Percentiles rank a stretch among this genome's conserved stretches.
These are phyloP conservation scores for Bremia lactucae DNA, from an alignment of 352 stramenopile genomes.

Conservation along the genomic window DNA sequence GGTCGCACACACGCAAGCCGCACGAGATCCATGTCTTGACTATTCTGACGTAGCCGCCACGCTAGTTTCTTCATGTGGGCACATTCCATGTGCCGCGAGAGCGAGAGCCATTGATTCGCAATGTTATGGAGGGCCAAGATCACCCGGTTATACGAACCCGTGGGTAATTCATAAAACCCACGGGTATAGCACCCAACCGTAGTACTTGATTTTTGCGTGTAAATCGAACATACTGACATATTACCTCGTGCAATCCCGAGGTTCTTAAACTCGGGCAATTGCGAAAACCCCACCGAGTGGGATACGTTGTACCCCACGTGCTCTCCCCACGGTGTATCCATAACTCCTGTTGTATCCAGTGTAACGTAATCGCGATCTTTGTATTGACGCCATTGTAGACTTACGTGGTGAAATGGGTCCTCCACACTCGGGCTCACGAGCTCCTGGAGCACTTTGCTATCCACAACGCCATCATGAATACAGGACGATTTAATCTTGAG, in stretches of 20 bases:
- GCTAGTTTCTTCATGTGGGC: constrained; percentile 30
- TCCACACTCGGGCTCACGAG: constrained; percentile 15
- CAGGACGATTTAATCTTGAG: constrained; percentile 25
- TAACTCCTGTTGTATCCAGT: constrained; percentile 22
- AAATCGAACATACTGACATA: constrained; percentile 30
- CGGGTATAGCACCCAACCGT: constrained; percentile 24
- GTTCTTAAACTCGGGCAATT: constrained; percentile 19
- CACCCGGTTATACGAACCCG: constrained; percentile 5
- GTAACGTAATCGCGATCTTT: constrained; percentile 28
- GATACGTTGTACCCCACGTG: constrained; percentile 24
- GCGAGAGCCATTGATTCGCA: constrained; percentile 18
- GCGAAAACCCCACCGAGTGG: constrained; percentile 25
- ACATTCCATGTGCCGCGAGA: constrained; percentile 24
- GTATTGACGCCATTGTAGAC: constrained; percentile 25
- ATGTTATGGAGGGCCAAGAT: constrained; percentile 17
- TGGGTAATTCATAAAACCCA: constrained; percentile 23
- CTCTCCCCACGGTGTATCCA: constrained; percentile 14
- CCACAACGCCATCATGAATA: constrained; percentile 21
- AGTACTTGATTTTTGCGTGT: constrained; percentile 18
- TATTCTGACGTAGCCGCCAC: constrained; percentile 24
- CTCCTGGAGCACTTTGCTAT: constrained; percentile 23
- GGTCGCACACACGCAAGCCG: constrained; percentile 1
- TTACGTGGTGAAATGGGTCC: constrained; percentile 26
- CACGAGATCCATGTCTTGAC: constrained; percentile 6
- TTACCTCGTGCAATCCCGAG: constrained; percentile 22